Base-by-base conservation (phyloP, 2,329 filamentous ascomycete genomes). In the Clarireedia homoeocarpa region DNA sequence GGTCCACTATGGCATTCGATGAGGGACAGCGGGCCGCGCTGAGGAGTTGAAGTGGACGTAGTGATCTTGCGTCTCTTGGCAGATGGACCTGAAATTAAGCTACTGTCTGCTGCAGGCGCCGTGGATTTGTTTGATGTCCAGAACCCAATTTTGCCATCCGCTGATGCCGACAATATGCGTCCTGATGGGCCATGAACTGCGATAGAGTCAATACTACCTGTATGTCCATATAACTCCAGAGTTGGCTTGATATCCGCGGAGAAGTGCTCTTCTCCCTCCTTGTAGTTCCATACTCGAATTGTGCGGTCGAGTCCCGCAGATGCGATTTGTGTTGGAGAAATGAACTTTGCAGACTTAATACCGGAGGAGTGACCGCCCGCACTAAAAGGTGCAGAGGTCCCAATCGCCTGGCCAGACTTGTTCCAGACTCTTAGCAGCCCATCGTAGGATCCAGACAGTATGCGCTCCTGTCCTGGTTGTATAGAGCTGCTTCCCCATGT, bases 401-500 rank as follows among this genome's bases (percentile, higher is more conserved):
- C 88, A 56, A 96, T 77, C n/a, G 87, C 77, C 59, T 94, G 81
- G n/a, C 89, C 90, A 0, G 90, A 91, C 61, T 85, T 85, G 65
- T 94, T 88, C 92, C 94, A 99, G 61, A 97, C 79, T 62, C 91
- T 80, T 55, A 97, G 74, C 15, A 95, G 74, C 7, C 92, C 92
- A 70, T 99, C 94, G 69, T 95, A 97, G 48, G 89, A 92, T 30
- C 85, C 90, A n/a, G 90, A 95, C n/a, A 96, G 75, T 58, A 97
- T 86, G 60, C 88, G 77, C 65, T 88, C 83, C 62, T 85, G 82
- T 23, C 83, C 81, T 39, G 73, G 72, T 26, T 72, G 71, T 65
- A 79, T 73, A 48, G 71, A 70, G 49, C 74, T 75, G 49, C 73
- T 76, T 9, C 77, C 75, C 80, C 81, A 85, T 54, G 71, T 69